Evolutionary conservation across 1,139 yeast species (phyloP).

Genomic region (Saccharomyces hybrid): DNA sequence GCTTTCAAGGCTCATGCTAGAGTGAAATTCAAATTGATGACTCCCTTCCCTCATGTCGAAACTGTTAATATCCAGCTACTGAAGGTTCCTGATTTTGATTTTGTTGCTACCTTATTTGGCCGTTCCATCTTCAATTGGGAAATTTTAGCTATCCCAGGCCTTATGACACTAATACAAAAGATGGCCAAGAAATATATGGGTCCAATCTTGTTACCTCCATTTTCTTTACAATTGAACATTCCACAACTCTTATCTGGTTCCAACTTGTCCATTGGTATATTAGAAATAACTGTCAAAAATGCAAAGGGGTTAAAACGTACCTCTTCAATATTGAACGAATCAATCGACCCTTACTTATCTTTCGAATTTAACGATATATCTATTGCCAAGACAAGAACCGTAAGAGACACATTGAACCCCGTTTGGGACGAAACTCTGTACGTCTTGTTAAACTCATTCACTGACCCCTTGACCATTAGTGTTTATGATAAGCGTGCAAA

Average conservation of each 20-base stretch:
- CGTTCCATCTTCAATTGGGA: constrained; percentile 81
- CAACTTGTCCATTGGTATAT: constrained; percentile 78
- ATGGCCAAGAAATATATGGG: constrained; percentile 81
- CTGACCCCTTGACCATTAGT: constrained; percentile 69
- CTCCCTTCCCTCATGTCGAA: constrained; percentile 84
- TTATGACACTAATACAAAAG: constrained; percentile 68
- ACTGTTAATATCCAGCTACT: constrained; percentile 75
- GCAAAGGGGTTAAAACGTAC: constrained; percentile 65
- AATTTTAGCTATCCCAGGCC: constrained; percentile 74
- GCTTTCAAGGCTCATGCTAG: constrained; percentile 62
- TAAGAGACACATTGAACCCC: constrained; percentile 58
- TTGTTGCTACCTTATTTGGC: constrained; percentile 60
- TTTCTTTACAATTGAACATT: constrained; percentile 83
- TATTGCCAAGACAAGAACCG: constrained; percentile 57
- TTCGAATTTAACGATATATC: constrained; percentile 51
- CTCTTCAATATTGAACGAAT: constrained; percentile 56
- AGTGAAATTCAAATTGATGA: constrained; percentile 78
- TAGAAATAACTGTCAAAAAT: constrained; percentile 55
- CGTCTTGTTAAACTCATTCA: constrained; percentile 61
- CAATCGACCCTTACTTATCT: constrained; percentile 80
- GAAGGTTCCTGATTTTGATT: constrained; percentile 82
- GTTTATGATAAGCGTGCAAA: constrained; percentile 66
- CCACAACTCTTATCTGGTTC: constrained; percentile 87
- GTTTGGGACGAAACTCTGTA: constrained; percentile 76
- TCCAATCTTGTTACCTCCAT: constrained; percentile 76